Percentiles rank a stretch among this genome's conserved stretches.
phyloP scores from a whole-genome alignment of 2,329 filamentous ascomycete species.

The Penicillium sp. region DNA sequence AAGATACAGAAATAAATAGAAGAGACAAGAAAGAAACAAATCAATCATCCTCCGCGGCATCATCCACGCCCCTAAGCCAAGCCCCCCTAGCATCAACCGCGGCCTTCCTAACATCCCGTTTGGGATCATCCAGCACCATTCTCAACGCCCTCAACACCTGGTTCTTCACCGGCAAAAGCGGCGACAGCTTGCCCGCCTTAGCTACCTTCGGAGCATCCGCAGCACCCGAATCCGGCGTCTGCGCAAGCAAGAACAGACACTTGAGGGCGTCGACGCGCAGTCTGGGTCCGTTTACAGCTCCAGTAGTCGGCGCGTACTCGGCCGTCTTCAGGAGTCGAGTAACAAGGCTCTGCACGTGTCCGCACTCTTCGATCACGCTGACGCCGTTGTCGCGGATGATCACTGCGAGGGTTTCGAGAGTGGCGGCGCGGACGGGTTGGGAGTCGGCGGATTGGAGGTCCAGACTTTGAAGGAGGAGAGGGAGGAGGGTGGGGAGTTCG shows the following conservation, averaged over 20 bases:
- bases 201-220: too few relatives aligned
- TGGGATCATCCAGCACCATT: constrained; percentile 53
- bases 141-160: constrained; percentile 51
- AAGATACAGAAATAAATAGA: too few relatives aligned
- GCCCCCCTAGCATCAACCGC: constrained; percentile 54
- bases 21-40: too few relatives aligned
- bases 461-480: constrained; percentile 55
- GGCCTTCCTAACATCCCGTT: constrained; percentile 53
- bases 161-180: constrained; percentile 49
- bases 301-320: constrained; percentile 12
- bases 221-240: too few relatives aligned
- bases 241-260: too few relatives aligned
- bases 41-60: constrained; percentile 51
- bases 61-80: constrained; percentile 51
- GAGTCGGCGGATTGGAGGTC: constrained; percentile 44
- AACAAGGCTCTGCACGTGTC: constrained; percentile 51
- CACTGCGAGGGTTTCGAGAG: constrained; percentile 51
- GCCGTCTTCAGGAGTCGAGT: constrained; percentile 46
- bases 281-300: constrained; percentile 19
- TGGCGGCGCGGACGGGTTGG: constrained; percentile 50
- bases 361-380: constrained; percentile 42
- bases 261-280: constrained; percentile 32
- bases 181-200: constrained; percentile 34
- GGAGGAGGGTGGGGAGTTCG: constrained; percentile 49
- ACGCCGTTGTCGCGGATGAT: constrained; percentile 52